phyloP scores from a whole-genome alignment of 2,329 filamentous ascomycete genomes.

The Talaromyces pinophilus region DNA sequence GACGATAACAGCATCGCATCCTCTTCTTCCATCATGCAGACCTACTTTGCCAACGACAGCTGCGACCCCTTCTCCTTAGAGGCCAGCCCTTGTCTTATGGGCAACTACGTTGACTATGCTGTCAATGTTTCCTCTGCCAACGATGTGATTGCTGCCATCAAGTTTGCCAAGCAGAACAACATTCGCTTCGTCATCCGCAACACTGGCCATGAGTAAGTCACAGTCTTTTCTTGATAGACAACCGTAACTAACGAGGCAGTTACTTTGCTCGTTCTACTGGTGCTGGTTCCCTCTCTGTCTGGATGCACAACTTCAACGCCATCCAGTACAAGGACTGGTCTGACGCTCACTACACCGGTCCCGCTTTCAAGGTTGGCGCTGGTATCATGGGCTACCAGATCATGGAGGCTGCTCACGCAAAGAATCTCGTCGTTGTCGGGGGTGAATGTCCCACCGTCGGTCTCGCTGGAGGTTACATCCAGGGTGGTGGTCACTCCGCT shows the following conservation, averaged over 20 bases:
- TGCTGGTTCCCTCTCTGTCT: slow-evolving; percentile 51
- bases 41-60: slow-evolving; percentile 36
- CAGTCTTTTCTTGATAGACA: neutral
- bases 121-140: slow-evolving; percentile 34
- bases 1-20: slow-evolving; percentile 22
- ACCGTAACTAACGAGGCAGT: neutral
- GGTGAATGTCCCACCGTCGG: slow-evolving; percentile 57
- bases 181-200: slow-evolving; percentile 23
- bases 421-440: slow-evolving; percentile 55
- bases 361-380: slow-evolving; percentile 15
- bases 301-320: slow-evolving; percentile 53
- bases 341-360: slow-evolving; percentile 4
- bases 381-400: slow-evolving; percentile 7
- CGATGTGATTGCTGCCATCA: slow-evolving; percentile 18
- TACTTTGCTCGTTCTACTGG: slow-evolving; percentile 53
- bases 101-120: slow-evolving; percentile 38
- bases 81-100: slow-evolving; percentile 30
- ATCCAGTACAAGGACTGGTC: slow-evolving; percentile 41
- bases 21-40: slow-evolving; percentile 37
- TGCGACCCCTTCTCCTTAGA: slow-evolving; percentile 34
- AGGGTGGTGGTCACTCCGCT: slow-evolving; percentile 61
- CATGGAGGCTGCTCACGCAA: slow-evolving; percentile 37
- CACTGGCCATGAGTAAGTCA: slow-evolving; percentile 22
- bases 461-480: slow-evolving; percentile 60
- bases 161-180: slow-evolving; percentile 18